Conservation (phyloP, 352 stramenopile species). For the Phytopythium helicoides region DNA sequence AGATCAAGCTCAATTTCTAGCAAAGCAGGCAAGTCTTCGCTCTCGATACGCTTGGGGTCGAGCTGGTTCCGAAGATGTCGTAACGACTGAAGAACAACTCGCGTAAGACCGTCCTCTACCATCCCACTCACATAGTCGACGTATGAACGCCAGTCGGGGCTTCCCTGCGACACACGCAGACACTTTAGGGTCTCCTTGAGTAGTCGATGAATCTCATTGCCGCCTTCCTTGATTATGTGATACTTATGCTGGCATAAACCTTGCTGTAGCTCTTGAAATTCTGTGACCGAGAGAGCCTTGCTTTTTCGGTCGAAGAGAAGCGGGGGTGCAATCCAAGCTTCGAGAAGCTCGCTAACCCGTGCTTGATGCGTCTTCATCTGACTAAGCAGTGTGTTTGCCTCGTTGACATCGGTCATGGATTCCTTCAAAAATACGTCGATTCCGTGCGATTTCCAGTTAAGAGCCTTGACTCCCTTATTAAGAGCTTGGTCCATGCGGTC, state of each 20-base stretch:
- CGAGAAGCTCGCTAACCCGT: constrained; percentile 73
- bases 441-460: constrained; percentile 94
- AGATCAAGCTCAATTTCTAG: constrained; percentile 92
- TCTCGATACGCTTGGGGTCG: constrained; percentile 78
- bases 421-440: constrained; percentile 93
- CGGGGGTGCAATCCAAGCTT: constrained; percentile 65
- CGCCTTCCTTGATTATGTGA: constrained; percentile 84
- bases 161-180: constrained; percentile 87
- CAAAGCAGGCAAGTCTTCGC: constrained; percentile 81
- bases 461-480: constrained; percentile 82
- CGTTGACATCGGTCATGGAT: constrained; percentile 86
- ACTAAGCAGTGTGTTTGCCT: constrained; percentile 81
- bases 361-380: constrained; percentile 88
- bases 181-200: constrained; percentile 90
- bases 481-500: constrained; percentile 90
- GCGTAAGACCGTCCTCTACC: constrained; percentile 80
- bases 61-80: constrained; percentile 75
- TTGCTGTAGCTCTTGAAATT: constrained; percentile 88
- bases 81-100: constrained; percentile 74
- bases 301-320: constrained; percentile 86
- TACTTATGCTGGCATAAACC: constrained; percentile 78
- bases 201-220: constrained; percentile 84
- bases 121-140: constrained; percentile 91
- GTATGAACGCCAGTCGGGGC: constrained; percentile 91
- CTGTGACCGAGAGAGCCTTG: constrained; percentile 74